Base-by-base conservation (phyloP, 352 stramenopile genomes). In the Halophytophthora polymorphica region DNA sequence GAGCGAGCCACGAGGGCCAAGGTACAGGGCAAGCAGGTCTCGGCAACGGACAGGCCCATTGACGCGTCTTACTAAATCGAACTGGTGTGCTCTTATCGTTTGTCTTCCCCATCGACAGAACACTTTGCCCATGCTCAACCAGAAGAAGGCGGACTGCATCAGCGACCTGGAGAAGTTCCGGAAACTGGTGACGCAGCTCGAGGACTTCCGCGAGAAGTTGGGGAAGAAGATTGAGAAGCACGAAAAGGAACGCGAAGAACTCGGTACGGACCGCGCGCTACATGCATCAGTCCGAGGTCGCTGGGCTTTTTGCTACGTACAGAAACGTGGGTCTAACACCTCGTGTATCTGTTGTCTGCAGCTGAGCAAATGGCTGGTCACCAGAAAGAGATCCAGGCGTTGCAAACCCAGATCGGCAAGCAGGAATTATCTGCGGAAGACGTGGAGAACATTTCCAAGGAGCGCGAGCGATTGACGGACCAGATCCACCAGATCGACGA, bases 121-220 rank as follows among this genome's bases (percentile, higher is more conserved):
- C 12, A 43, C 83, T 21, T 62, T 98, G 14, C 77, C 91, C 17
- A 62, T 80, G 36, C 66, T 97, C 11, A 69, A 83, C 28, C 57
- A 92, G 46, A 97, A 95, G 35, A 87, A 96, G 50, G 71, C 75
- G 28, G 85, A 97, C 35, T 93, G 89, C 41, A 58, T 76, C 11
- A 88, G 71, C 35, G 93, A 98, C 54, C 75, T 97, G 34, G 81
- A 89, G 25, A 98, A 98, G 66, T 98, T 98, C 55, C 70, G 92
- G 34, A 78, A 86, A 22, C 71, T 98, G 1, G 78, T 98, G 8
- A 39, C 66, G 17, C 66, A 95, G 52, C 75, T 97, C 45, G 78
- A 95, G 19, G 75, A 71, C 12, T 70, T 94, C 58, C 80, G 93
- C 36, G 17, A 37, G 6, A 78, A 83, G 39, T 53, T 98, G 11